These are phyloP conservation scores for Neocallimastix lanati DNA, from an alignment of 192 early-diverging fungal genomes.

Conservation along the genomic window DNA sequence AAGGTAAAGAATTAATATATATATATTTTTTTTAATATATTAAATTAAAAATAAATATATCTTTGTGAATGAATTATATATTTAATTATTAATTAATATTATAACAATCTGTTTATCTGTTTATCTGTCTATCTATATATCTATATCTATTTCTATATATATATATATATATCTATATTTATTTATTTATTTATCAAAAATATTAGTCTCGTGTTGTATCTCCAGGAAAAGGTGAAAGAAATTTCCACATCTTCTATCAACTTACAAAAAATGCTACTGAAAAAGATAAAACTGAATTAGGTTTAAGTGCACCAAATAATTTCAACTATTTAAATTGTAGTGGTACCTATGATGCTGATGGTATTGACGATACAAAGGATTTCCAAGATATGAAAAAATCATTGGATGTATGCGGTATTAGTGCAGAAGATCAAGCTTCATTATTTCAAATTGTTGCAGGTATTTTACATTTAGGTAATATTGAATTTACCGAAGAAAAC, in stretches of 20 bases:
- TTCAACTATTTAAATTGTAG: conserved; percentile 1
- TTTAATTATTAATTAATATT: too few species aligned
- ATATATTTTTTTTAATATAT: too few species aligned
- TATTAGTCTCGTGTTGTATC: conserved; percentile 85
- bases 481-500: conserved; percentile 65
- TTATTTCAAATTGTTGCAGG: conserved; percentile 84
- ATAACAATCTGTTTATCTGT: too few species aligned
- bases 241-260: conserved; percentile 97
- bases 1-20: conserved; percentile 33
- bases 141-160: too few species aligned
- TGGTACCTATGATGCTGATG: conserved; percentile 42
- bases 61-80: too few species aligned
- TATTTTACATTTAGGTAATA: conserved; percentile 91
- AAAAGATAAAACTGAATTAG: conserved; percentile 29
- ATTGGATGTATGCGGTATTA: conserved; percentile 83
- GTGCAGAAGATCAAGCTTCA: conserved; percentile 56
- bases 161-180: too few species aligned
- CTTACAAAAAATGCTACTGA: conserved; percentile 53
- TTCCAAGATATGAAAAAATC: conserved; percentile 71
- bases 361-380: conserved; percentile 78
- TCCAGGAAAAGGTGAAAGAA: conserved; percentile 82
- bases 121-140: too few species aligned
- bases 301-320: conserved; percentile 10
- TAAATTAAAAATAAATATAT: too few species aligned
- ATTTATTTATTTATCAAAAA: too few species aligned